Percentiles rank a stretch among this genome's conserved stretches.
Evolutionary conservation across 73 alveolate genomes (phyloP).

Genomic region (Tetrahymena malaccensis): DNA sequence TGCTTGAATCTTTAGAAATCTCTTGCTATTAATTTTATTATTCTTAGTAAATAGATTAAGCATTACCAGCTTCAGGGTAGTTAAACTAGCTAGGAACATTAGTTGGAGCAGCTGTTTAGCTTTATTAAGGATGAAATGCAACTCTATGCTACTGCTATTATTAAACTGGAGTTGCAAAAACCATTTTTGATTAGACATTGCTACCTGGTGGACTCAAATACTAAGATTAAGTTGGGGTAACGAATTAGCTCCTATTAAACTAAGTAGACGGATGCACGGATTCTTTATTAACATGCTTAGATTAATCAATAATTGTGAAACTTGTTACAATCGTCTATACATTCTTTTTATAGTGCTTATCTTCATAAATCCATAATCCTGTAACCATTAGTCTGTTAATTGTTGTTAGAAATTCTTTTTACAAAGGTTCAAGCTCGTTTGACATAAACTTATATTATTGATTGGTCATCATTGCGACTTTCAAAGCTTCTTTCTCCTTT

Average conservation of each 20-base stretch:
- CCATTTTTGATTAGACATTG: background rate
- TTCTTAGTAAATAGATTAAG: background rate
- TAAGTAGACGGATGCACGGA: background rate
- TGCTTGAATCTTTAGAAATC: background rate
- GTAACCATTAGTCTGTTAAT: background rate
- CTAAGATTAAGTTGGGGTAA: background rate
- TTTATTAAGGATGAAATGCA: background rate
- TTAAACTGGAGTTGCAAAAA: background rate
- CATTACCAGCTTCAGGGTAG: background rate
- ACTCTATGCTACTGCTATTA: background rate
- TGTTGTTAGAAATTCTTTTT: background rate
- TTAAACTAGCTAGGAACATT: background rate
- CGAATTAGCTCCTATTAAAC: background rate
- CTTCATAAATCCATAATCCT: background rate
- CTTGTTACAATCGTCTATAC: background rate
- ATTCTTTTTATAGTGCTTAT: background rate
- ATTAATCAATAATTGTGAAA: background rate
- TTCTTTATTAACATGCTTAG: background rate
- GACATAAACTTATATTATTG: background rate
- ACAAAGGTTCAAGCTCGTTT: background rate
- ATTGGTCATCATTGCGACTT: background rate
- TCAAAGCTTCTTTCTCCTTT: background rate
- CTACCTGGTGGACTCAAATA: background rate
- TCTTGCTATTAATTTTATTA: background rate
- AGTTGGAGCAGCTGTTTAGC: background rate